phyloP scores from a whole-genome alignment of 2,329 filamentous ascomycete genomes.

The Ustulina deusta region DNA sequence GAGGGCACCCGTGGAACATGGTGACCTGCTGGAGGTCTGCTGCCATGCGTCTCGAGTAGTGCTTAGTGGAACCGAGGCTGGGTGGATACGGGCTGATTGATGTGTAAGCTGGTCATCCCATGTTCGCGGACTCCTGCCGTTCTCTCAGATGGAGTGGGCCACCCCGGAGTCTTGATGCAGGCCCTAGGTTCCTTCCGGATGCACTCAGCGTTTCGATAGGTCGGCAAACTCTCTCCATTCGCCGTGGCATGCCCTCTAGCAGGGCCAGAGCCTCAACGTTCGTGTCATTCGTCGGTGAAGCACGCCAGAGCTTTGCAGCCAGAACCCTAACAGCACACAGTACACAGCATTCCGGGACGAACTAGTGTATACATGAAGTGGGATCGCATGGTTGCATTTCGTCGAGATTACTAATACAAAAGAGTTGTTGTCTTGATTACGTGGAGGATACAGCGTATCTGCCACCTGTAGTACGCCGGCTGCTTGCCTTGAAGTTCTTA shows the following conservation, averaged over 20 bases:
- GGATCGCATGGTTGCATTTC: constrained; percentile 22
- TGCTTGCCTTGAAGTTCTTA: constrained; percentile 15
- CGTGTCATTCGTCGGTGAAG: constrained; percentile 19
- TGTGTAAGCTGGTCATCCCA: constrained; percentile 43
- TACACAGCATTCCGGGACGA: neutral
- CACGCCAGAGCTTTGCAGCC: constrained; percentile 5
- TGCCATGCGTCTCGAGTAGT: constrained; percentile 33
- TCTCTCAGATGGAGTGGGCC: constrained; percentile 40
- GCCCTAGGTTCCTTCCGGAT: constrained; percentile 28
- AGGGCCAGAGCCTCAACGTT: constrained; percentile 31
- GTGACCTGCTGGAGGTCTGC: constrained; percentile 18
- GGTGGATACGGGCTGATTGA: constrained; percentile 42
- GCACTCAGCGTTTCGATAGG: constrained; percentile 26
- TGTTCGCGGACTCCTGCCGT: constrained; percentile 50
- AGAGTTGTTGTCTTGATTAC: constrained; percentile 5
- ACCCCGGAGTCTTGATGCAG: constrained; percentile 35
- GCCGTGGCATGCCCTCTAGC: constrained; percentile 15
- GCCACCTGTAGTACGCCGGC: constrained; percentile 6
- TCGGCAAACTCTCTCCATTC: constrained; percentile 13
- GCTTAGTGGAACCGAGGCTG: constrained; percentile 37
- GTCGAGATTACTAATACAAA: neutral
- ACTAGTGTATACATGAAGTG: constrained; percentile 1
- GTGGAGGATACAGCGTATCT: constrained; percentile 18
- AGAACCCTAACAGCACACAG: constrained; percentile 9
- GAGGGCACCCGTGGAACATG: constrained; percentile 4